Evolutionary conservation across 169 alveolate species (phyloP).

Genomic region (Plasmodium vivax): DNA sequence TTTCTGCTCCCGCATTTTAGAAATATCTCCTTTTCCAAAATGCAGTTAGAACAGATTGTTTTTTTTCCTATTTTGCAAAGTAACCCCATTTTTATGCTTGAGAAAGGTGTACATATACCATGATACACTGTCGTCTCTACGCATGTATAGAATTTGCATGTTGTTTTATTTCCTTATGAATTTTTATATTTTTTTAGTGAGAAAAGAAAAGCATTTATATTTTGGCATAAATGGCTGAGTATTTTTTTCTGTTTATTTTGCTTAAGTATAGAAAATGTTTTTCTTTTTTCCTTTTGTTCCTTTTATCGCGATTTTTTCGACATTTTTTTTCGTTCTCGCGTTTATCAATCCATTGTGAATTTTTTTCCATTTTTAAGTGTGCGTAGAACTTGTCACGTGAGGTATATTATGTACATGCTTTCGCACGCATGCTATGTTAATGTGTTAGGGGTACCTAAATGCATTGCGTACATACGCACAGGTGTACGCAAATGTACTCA

Average conservation of each 20-base stretch:
- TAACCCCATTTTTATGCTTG: not conserved
- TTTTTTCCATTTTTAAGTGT: conserved; percentile 4
- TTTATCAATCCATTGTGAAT: not conserved
- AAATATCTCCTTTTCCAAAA: not conserved
- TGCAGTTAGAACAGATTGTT: conserved; percentile 1
- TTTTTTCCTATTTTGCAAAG: conserved; percentile 7
- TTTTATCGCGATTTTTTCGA: conserved; percentile 8
- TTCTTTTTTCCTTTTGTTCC: not conserved
- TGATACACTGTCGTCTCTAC: not conserved
- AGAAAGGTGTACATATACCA: not conserved
- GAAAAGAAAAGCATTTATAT: not conserved
- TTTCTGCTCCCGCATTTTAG: conserved; percentile 3
- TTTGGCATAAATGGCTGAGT: not conserved
- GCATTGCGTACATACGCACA: not conserved
- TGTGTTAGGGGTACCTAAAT: conserved; percentile 7
- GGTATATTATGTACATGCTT: not conserved
- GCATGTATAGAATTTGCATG: not conserved
- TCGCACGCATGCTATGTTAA: not conserved
- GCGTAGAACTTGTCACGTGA: not conserved
- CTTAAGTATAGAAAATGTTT: not conserved
- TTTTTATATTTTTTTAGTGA: not conserved
- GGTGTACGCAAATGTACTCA: conserved; percentile 1
- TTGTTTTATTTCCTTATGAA: conserved; percentile 8
- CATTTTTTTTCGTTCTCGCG: conserved; percentile 3
- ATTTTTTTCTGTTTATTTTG: not conserved